Conservation (phyloP, 176 grass and related monocot species). For the Raddia guianensis region DNA sequence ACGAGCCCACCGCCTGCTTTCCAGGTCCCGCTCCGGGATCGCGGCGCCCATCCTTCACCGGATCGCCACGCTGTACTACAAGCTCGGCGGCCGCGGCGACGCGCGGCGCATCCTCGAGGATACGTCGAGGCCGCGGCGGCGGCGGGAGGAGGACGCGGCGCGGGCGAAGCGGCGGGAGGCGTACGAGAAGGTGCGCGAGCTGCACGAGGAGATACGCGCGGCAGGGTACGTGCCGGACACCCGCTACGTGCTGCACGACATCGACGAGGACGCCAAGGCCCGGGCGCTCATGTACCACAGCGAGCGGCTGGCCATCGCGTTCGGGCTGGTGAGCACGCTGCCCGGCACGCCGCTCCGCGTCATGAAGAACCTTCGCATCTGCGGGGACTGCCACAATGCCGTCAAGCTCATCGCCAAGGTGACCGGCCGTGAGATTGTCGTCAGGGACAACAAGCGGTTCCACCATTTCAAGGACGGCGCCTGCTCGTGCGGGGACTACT, state of each 20-base stretch:
- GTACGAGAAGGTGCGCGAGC: slow-evolving; percentile 66
- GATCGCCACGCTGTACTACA: slow-evolving; percentile 64
- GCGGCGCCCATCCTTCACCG: slow-evolving; percentile 30
- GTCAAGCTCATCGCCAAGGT: slow-evolving; percentile 92
- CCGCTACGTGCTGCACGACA: slow-evolving; percentile 68
- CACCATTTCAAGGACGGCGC: slow-evolving; percentile 84
- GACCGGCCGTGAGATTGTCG: slow-evolving; percentile 71
- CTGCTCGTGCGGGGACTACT: slow-evolving; percentile 88
- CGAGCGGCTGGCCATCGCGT: slow-evolving; percentile 85
- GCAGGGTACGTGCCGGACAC: slow-evolving; percentile 86
- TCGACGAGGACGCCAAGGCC: slow-evolving; percentile 76
- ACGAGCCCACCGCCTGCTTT: slow-evolving; percentile 49
- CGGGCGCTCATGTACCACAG: slow-evolving; percentile 94
- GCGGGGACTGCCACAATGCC: slow-evolving; percentile 85
- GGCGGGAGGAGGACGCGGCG: neutral
- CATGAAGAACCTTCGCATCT: slow-evolving; percentile 96
- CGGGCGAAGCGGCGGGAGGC: slow-evolving; percentile 62
- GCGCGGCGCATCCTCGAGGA: slow-evolving; percentile 51
- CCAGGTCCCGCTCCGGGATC: slow-evolving; percentile 12
- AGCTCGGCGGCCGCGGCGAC: slow-evolving; percentile 58
- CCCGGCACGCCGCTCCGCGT: slow-evolving; percentile 69
- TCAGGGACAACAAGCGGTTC: slow-evolving; percentile 92
- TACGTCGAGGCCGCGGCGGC: neutral
- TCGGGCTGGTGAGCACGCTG: slow-evolving; percentile 73
- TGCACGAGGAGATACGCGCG: slow-evolving; percentile 75